Base-by-base conservation (phyloP, 805 yeast species). In the Yamadazyma olivae region DNA sequence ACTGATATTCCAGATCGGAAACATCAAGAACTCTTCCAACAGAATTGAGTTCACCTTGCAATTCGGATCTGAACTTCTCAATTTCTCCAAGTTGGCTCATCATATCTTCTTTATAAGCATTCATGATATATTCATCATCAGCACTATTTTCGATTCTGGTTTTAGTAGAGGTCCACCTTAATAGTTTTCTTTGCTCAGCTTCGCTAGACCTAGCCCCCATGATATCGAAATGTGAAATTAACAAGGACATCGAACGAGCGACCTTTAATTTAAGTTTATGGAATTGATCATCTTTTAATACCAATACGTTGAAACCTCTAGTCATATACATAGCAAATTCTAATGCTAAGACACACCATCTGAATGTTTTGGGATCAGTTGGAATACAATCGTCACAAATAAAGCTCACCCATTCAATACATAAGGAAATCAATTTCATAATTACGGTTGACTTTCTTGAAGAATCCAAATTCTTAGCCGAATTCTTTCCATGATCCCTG, bases 261-360 rank as follows among this genome's bases (percentile, higher is more conserved):
- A 93, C 96, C 53, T 87, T 88, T 34, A 77, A 71, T 48, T 89
- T 81, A 45, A 93, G 64, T 25, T 71, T 61, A 39, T 74, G 64
- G 53, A 90, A 93, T 50, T 87, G 89, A 17, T 77, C 85, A 44
- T 86, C 85, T 39, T 77, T 79, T 38, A 93, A 67, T 0, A 90
- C 83, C 35, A 91, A 64, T 27, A 93, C 89, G 52, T 91, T 90
- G 54, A 84, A 84, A 1, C 96, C 96, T 34, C 83, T 74, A 0
- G 96, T 89, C 77, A 91, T 81, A 47, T 83, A 88, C 95, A 89
- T 88, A 0, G 96, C 95, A 70, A 88, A 91, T 53, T 93, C 99
- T 48, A 93, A 70, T 0, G 99, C 98, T 10, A 86, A 72, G 17
- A 93, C 98, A 59, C 96, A 88, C 96, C 97, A 93, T 49, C 95